Base-by-base conservation (phyloP, 2,329 filamentous ascomycete genomes). In the Cladophialophora psammophila region DNA sequence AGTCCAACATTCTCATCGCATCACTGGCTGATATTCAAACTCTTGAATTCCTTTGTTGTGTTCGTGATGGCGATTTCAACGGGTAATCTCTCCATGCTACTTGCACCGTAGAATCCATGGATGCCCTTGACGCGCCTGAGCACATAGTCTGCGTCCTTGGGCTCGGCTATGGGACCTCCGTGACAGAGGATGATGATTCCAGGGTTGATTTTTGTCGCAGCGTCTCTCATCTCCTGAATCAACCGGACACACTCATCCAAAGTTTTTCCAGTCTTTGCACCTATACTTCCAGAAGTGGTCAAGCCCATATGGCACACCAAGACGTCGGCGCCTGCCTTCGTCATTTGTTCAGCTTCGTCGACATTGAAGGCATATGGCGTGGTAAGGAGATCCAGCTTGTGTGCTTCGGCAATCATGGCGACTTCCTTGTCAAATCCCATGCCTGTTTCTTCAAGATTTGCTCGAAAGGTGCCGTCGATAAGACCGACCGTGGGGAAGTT, bases 71-170 rank as follows among this genome's bases (percentile, higher is more conserved):
- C 89, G 66, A 84, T 79, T 74, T 91, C 89, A 10, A 91, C 89
- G 0, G 89, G 89, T 68, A 91, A 76, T 52, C 89, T 80, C 77
- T 91, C 89, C 86, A 91, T 90, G 62, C 86, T 87, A 68, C 88
- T 90, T 10, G 89, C 90, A 0, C 89, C 90, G 72, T 88, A 91
- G 76, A 92, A 91, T 0, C 90, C 89, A 78, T 91, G 88, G n/a
- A 91, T 80, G 0, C 88, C 89, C 45, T 81, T 83, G 0, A 87
- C 89, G 70, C 84, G 79, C 26, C 80, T 80, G 35, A 91, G 80
- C 9, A 91, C 84, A 74, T 87, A 90, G 69, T 85, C 80, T 0
- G 89, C 89, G 75, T 91, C 88, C 55, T 86, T 79, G 0, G 88
- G 87, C 60, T 82, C 82, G 3, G 88, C 88, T 69, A 92, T 89